phyloP scores from a whole-genome alignment of 805 yeast species.

The Hanseniaspora vineae region DNA sequence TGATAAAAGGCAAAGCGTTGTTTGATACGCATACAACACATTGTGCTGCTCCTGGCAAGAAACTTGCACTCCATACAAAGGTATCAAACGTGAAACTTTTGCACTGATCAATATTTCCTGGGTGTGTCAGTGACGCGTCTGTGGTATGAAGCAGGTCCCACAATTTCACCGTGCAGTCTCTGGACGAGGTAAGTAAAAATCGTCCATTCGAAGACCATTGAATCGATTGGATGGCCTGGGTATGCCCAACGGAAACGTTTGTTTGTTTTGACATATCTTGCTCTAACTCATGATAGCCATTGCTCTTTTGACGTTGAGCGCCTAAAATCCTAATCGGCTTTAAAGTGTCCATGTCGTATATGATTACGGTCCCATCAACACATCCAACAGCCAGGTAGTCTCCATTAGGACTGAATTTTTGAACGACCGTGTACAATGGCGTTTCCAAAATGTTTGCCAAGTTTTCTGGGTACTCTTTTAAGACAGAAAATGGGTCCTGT shows the following conservation, averaged over 20 bases:
- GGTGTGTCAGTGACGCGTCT: not conserved
- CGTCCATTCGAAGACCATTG: conserved; percentile 68
- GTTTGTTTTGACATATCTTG: no score
- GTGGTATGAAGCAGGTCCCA: conserved; percentile 52
- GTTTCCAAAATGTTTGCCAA: conserved; percentile 52
- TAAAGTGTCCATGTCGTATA: conserved; percentile 60
- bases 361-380: conserved; percentile 56
- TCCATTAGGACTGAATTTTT: conserved; percentile 61
- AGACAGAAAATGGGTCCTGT: conserved; percentile 81
- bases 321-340: conserved; percentile 19
- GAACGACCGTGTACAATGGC: conserved; percentile 52
- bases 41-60: conserved; percentile 32
- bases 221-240: conserved; percentile 57
- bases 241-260: conserved; percentile 45
- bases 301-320: not conserved
- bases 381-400: conserved; percentile 79
- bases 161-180: conserved; percentile 70
- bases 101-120: conserved; percentile 17
- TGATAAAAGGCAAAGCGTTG: conserved; percentile 32
- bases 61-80: conserved; percentile 57
- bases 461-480: conserved; percentile 83
- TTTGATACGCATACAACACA: conserved; percentile 59
- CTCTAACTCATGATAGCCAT: not conserved
- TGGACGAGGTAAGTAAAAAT: conserved; percentile 53
- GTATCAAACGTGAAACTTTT: conserved; percentile 43